phyloP scores from a whole-genome alignment of 148 eudicot genomes.

The Spergularia marina region DNA sequence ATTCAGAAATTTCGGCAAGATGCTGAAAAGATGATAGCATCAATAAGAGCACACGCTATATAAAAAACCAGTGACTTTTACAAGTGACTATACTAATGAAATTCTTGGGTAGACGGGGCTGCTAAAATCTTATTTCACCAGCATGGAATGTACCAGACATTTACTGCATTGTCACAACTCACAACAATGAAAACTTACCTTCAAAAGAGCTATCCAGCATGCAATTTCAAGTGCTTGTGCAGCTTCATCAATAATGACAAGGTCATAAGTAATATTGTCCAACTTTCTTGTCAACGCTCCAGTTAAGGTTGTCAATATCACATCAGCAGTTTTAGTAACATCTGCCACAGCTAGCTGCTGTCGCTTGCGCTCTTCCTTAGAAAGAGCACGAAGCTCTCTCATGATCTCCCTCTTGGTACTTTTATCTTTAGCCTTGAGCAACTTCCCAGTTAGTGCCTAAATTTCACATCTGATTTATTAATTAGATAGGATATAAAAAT shows the following conservation, averaged over 20 bases:
- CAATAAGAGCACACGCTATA: too few relatives aligned
- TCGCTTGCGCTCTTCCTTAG: slow-evolving; percentile 91
- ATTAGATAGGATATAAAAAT: slow-evolving; percentile 12
- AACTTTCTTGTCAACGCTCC: slow-evolving; percentile 68
- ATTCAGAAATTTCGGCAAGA: too few relatives aligned
- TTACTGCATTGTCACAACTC: background rate
- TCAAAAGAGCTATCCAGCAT: slow-evolving; percentile 94
- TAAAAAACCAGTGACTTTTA: too few relatives aligned
- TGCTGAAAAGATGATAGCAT: too few relatives aligned
- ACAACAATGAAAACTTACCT: slow-evolving; percentile 42
- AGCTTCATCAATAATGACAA: slow-evolving; percentile 97
- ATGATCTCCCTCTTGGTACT: slow-evolving; percentile 75
- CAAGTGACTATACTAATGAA: too few relatives aligned
- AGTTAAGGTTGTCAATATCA: slow-evolving; percentile 72
- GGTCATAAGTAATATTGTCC: slow-evolving; percentile 68
- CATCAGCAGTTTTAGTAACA: slow-evolving; percentile 86
- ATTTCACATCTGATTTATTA: slow-evolving; percentile 24
- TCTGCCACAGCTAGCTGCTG: slow-evolving; percentile 95
- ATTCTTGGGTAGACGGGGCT: too few relatives aligned
- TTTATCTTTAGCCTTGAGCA: slow-evolving; percentile 87
- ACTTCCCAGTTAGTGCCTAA: slow-evolving; percentile 83
- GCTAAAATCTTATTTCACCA: background rate
- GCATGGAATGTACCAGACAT: background rate
- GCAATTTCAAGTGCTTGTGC: slow-evolving; percentile 98
- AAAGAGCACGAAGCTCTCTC: slow-evolving; percentile 81